Evolutionary conservation across 2,329 filamentous ascomycete genomes (phyloP).

Genomic region (Cyanodermella asteris): DNA sequence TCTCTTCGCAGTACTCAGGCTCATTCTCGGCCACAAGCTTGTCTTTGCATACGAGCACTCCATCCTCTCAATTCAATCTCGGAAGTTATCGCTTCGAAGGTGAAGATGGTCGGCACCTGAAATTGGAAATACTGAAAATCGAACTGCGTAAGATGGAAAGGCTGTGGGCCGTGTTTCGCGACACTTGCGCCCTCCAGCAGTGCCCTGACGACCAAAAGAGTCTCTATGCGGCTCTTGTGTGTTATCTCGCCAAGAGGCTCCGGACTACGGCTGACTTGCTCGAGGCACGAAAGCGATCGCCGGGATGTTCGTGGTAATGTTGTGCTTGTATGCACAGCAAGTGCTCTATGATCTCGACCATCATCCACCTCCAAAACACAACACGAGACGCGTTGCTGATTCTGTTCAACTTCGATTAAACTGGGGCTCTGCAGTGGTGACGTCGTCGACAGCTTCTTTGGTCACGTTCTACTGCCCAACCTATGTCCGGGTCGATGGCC

Average conservation of each 20-base stretch:
- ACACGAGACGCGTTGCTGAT: too few species aligned
- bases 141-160: slow-evolving; percentile 24
- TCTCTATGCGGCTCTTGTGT: background rate
- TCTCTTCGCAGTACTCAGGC: too few species aligned
- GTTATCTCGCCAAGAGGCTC: background rate
- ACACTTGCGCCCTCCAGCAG: background rate
- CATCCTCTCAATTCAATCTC: slow-evolving; percentile 14
- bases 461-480: too few species aligned
- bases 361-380: too few species aligned
- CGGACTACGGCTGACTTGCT: background rate
- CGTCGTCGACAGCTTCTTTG: too few species aligned
- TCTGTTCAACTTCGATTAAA: too few species aligned
- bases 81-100: slow-evolving; percentile 22
- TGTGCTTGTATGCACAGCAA: too few species aligned
- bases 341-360: too few species aligned
- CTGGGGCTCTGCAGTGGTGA: too few species aligned
- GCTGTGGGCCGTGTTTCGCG: background rate
- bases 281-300: background rate
- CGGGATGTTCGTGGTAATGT: too few species aligned
- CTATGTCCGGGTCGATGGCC: too few species aligned
- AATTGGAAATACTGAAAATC: slow-evolving; percentile 24
- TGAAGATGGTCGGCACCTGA: slow-evolving; percentile 24
- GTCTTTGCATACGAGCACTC: background rate
- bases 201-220: background rate
- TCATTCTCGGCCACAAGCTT: background rate